Evolutionary conservation across 2,329 filamentous ascomycete genomes (phyloP), one percentile per base, ranked within the genome.

Genomic region (Lasiodiplodia sp.): DNA sequence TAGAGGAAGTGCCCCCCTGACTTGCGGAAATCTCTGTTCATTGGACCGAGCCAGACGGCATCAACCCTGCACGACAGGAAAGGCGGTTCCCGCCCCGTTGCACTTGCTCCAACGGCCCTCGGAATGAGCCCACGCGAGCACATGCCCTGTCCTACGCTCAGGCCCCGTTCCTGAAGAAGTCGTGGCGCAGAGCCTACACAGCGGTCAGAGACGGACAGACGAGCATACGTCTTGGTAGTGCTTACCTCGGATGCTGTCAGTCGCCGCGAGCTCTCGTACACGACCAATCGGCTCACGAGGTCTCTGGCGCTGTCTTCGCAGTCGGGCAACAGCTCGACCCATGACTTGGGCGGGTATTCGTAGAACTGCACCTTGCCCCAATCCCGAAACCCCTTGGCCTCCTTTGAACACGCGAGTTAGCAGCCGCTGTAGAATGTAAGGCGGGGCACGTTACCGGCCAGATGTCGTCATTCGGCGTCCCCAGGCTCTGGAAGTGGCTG

Each of bases 401-500:
- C 86, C 84, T 86, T 69, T 68, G 28, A 12, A 56, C 70, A 12
- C 38, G 70, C 31, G 31, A 71, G 75, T 57, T 37, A 62, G 55
- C 52, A 52, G 21, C 31, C 1, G 71, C 3, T 23, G 10, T 8
- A 23, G 10, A 4, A 18, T 23, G 12, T 16, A 44, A n/a, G n/a
- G 28, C 23, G 23, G 16, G 77, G 85, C 73, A 11, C 8, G 44
- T 47, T 79, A 88, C 93, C 2, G 96, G 96, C 96, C 96, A 99
- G 0, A 84, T 88, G 65, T 90, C 83, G n/a, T 85, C 80, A 55
- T 91, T 91, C 0, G 96, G 96, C 1, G 94, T 97, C 1, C 96
- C 96, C 7, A 99, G 80, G 0, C 91, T 96, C 80, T 92, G 90
- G 81, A 99, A 98, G 44, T 98, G 95, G 75, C 93, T 97, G 66